phyloP scores from a whole-genome alignment of 1,284 basidiomycete genomes.

The Spongiforma sp. region DNA sequence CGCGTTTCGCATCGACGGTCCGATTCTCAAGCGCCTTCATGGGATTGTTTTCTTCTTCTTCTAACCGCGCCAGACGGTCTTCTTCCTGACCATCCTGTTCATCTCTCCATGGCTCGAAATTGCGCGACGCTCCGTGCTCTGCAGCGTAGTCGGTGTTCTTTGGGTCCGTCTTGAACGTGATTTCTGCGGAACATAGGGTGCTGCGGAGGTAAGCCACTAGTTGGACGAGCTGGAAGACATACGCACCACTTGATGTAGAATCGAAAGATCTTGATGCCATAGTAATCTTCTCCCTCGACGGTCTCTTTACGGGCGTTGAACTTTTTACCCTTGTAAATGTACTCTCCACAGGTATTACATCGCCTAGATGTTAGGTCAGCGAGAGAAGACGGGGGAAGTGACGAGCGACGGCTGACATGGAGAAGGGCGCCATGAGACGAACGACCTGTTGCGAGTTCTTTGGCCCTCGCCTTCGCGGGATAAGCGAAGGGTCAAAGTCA shows the following conservation, averaged over 20 bases:
- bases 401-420: slow-evolving; percentile 70
- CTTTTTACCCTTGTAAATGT: slow-evolving; percentile 98
- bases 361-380: slow-evolving; percentile 55
- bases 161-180: slow-evolving; percentile 99
- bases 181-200: slow-evolving; percentile 94
- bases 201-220: slow-evolving; percentile 44
- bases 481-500: slow-evolving; percentile 98
- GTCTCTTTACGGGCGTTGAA: slow-evolving; percentile 99
- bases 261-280: slow-evolving; percentile 95
- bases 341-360: slow-evolving; percentile 96
- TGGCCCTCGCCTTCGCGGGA: slow-evolving; percentile 86
- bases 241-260: slow-evolving; percentile 84
- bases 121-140: slow-evolving; percentile 93
- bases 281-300: slow-evolving; percentile 96
- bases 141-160: slow-evolving; percentile 95
- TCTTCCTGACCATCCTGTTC: slow-evolving; percentile 75
- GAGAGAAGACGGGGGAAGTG: neutral
- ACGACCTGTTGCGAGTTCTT: slow-evolving; percentile 97
- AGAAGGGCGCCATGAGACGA: slow-evolving; percentile 99
- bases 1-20: slow-evolving; percentile 90
- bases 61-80: slow-evolving; percentile 77
- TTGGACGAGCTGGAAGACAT: neutral
- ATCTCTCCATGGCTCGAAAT: slow-evolving; percentile 93
- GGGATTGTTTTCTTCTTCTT: slow-evolving; percentile 92
- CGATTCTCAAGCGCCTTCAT: slow-evolving; percentile 97